These are phyloP conservation scores for Houttuynia cordata DNA, from an alignment of 164 flowering plant species.

Conservation along the genomic window DNA sequence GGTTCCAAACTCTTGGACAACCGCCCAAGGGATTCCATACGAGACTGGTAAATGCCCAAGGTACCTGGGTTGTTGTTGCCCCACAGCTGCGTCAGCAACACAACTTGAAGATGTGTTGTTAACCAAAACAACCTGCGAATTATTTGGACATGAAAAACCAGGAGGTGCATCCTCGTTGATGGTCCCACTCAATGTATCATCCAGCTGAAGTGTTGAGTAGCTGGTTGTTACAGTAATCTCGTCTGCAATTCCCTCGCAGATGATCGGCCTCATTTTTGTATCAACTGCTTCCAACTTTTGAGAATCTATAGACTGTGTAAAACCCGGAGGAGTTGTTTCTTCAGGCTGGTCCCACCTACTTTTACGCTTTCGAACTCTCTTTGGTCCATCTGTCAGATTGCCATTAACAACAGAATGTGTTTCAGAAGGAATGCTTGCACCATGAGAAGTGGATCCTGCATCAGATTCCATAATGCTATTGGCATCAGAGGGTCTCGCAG, in stretches of 20 bases:
- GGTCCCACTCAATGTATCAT: conserved; percentile 22
- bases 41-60: conserved; percentile 51
- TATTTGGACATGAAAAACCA: conserved; percentile 18
- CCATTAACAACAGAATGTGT: conserved; percentile 1
- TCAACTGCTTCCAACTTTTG: conserved; percentile 10
- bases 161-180: conserved; percentile 5
- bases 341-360: conserved; percentile 86
- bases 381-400: conserved; percentile 16
- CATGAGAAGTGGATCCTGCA: conserved; percentile 8
- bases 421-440: conserved; percentile 5
- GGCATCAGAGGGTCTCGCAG: conserved; percentile 28
- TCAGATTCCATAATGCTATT: conserved; percentile 15
- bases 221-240: conserved; percentile 5
- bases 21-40: conserved; percentile 58
- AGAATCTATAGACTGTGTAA: conserved; percentile 13
- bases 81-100: conserved; percentile 27
- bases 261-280: conserved; percentile 5
- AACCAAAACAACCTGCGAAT: conserved; percentile 11
- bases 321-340: conserved; percentile 11
- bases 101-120: conserved; percentile 14
- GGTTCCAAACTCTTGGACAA: conserved; percentile 45
- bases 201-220: conserved; percentile 9
- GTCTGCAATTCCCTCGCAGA: conserved; percentile 5
- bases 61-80: conserved; percentile 41
- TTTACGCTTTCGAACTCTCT: conserved; percentile 53